Percentiles rank a stretch among this genome's conserved stretches.
Conservation (phyloP, 495 filamentous ascomycete genomes). For the Letharia columbiana region DNA sequence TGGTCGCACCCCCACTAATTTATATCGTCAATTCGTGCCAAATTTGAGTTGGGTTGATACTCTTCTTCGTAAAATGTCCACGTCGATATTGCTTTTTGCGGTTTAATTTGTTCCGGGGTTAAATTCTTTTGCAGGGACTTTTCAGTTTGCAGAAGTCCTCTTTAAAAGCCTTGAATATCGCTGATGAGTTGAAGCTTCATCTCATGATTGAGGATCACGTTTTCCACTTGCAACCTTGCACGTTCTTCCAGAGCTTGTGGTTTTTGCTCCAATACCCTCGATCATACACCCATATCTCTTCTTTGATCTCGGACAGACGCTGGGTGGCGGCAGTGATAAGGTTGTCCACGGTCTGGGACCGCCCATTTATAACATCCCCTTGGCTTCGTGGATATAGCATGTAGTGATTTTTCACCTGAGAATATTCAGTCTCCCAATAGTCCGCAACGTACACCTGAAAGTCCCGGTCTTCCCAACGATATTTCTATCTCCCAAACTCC, state of each 20-base stretch:
- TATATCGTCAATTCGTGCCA: no score
- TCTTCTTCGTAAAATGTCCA: no score
- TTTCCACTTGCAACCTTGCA: no score
- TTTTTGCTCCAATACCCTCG: constrained; percentile 51
- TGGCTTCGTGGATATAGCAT: constrained; percentile 15
- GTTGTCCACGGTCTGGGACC: constrained; percentile 33
- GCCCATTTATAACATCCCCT: constrained; percentile 4
- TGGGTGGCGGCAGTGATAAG: constrained; percentile 43
- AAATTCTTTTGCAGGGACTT: no score
- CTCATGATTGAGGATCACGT: no score
- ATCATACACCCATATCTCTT: constrained; percentile 60
- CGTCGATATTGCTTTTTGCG: no score
- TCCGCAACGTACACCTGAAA: constrained; percentile 19
- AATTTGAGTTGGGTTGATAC: no score
- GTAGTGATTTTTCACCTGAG: constrained; percentile 9
- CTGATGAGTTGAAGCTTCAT: no score
- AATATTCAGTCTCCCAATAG: constrained; percentile 14
- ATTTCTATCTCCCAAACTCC: constrained; percentile 12
- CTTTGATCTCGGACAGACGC: constrained; percentile 44
- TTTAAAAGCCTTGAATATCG: no score
- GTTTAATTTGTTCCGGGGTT: no score
- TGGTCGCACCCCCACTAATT: no score
- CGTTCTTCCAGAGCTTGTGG: constrained; percentile 44
- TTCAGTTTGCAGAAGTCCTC: no score
- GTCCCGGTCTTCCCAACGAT: constrained; percentile 13